Evolutionary conservation across 2,329 filamentous ascomycete species (phyloP).

Genomic region (Cercospora berteroae): DNA sequence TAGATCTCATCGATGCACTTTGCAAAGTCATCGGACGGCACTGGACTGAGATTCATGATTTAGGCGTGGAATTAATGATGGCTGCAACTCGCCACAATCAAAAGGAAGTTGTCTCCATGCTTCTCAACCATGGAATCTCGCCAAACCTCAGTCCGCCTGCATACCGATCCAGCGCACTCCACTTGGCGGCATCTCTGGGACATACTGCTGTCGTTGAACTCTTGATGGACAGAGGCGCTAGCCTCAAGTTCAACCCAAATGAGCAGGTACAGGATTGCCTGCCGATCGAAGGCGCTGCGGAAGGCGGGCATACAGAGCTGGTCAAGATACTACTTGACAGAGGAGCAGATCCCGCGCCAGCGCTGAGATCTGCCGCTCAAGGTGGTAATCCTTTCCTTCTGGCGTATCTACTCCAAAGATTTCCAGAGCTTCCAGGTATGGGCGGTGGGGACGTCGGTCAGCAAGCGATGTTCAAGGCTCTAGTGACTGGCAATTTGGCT

Average conservation of each 20-base stretch:
- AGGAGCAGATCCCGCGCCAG: slow-evolving; percentile 3
- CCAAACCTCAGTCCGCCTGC: not conserved
- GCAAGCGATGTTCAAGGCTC: not conserved
- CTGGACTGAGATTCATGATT: not conserved
- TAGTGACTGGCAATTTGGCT: not conserved
- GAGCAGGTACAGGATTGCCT: too few relatives aligned
- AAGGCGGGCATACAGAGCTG: slow-evolving; percentile 1
- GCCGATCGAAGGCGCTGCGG: not conserved
- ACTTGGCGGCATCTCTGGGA: not conserved
- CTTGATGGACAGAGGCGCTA: slow-evolving; percentile 7
- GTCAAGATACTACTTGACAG: slow-evolving; percentile 6
- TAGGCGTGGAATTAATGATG: slow-evolving; percentile 4
- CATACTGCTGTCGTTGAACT: not conserved
- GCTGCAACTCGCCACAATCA: not conserved
- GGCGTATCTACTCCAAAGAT: not conserved
- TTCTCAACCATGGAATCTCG: not conserved
- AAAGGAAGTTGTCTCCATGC: not conserved
- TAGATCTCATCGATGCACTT: slow-evolving; percentile 8
- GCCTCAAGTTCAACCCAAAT: not conserved
- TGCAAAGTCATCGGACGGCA: slow-evolving; percentile 4
- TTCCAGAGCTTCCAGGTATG: not conserved
- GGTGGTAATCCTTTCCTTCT: not conserved
- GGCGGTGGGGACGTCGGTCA: not conserved
- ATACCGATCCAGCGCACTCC: not conserved
- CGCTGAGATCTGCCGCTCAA: not conserved